These are phyloP conservation scores for Fomes fomentarius DNA, from an alignment of 1,284 basidiomycete species.

Conservation along the genomic window DNA sequence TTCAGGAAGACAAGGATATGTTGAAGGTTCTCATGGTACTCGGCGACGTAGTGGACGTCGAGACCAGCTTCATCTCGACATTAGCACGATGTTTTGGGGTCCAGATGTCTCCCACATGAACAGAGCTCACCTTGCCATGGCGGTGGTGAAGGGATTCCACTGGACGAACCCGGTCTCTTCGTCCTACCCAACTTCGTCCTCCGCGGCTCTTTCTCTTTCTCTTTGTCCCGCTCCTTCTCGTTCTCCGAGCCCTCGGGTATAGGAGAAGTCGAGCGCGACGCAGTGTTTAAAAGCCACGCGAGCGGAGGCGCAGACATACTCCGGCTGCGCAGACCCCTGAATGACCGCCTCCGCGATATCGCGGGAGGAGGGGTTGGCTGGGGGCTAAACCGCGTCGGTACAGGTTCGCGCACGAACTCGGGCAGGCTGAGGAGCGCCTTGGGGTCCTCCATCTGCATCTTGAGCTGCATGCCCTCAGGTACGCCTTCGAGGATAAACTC, in stretches of 20 bases:
- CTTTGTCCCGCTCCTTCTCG: slow-evolving; percentile 19
- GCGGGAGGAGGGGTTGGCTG: slow-evolving; percentile 31
- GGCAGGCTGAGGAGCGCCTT: slow-evolving; percentile 58
- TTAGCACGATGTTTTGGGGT: background rate
- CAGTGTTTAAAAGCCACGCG: slow-evolving; percentile 57
- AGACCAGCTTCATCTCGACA: slow-evolving; percentile 33
- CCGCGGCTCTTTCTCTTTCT: slow-evolving; percentile 17
- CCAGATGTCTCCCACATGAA: background rate
- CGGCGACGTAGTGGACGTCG: slow-evolving; percentile 75
- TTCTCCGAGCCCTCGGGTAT: slow-evolving; percentile 15
- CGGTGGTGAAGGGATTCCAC: slow-evolving; percentile 22
- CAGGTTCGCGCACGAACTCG: slow-evolving; percentile 53
- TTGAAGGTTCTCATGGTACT: slow-evolving; percentile 82
- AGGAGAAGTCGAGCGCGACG: slow-evolving; percentile 29
- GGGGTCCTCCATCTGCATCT: slow-evolving; percentile 43
- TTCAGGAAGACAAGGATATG: slow-evolving; percentile 73
- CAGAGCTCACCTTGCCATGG: slow-evolving; percentile 24
- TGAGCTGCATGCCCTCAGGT: slow-evolving; percentile 32
- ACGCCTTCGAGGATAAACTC: slow-evolving; percentile 68
- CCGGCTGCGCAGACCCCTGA: slow-evolving; percentile 48
- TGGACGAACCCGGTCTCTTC: slow-evolving; percentile 34
- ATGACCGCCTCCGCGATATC: slow-evolving; percentile 28
- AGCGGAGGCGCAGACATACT: slow-evolving; percentile 76
- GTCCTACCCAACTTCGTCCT: slow-evolving; percentile 23
- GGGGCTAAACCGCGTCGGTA: slow-evolving; percentile 31